Base-by-base conservation (phyloP, 2,329 filamentous ascomycete genomes). In the Alternaria novae-zelandiae region DNA sequence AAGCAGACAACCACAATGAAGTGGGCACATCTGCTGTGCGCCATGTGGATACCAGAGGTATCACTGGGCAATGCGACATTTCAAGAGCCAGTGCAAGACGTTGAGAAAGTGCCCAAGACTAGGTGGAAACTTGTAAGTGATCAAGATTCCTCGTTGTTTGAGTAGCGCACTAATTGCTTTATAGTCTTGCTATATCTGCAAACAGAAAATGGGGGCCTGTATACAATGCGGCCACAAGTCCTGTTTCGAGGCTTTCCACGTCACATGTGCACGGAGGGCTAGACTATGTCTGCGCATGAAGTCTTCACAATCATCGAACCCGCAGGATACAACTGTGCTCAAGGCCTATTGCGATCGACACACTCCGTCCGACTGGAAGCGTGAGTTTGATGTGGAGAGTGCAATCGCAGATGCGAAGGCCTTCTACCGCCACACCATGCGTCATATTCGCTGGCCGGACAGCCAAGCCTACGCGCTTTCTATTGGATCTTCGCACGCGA, bases 181-280 rank as follows among this genome's bases (percentile, higher is more conserved):
- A 21, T 62, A 84, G 75, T 90, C 88, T 44, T 99, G 96, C 82
- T 99, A 99, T 79, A 96, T 99, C 61, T 99, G 96, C 82, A 91
- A 94, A 69, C 96, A 99, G 81, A 91, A 90, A 73, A 99, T 99
- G 96, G 96, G 96, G 21, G 95, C 96, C 44, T 98, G 95, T 80
- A 97, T 99, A 64, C 96, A 99, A 80, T 99, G 96, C 80, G 93
- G 94, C 64, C 97, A 98, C 83, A 98, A 97, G 81, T 93, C 91
- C 65, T 99, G 96, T 80, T 99, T 97, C 76, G 91, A 95, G 75
- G 96, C 96, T 9, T 99, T 99, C 79, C 96, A 99, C 80, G 94
- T 97, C 58, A 98, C 96, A 6, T 99, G 96, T 78, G 96, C 96
- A 23, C 89, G 96, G 59, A 89, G 92, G 72, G 94, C 94, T 51